These are phyloP conservation scores for Aspergillus campestris DNA, from an alignment of 495 filamentous ascomycete species.

Conservation along the genomic window DNA sequence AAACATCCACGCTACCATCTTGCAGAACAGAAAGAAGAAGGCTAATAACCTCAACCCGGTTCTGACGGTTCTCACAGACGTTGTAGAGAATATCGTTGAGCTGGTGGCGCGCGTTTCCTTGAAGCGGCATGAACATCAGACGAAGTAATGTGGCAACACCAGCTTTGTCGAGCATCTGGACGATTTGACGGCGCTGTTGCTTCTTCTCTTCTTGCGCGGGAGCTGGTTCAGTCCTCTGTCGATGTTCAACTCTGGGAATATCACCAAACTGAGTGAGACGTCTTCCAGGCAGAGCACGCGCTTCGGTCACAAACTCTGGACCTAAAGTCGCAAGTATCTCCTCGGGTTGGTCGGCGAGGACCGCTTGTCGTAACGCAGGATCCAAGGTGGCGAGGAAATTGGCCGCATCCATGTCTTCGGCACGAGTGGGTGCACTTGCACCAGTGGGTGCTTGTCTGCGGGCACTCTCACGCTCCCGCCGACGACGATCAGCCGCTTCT, in stretches of 20 bases:
- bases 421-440: conserved; percentile 38
- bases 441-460: conserved; percentile 52
- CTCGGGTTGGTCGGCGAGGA: conserved; percentile 86
- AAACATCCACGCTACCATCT: conserved; percentile 87
- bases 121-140: conserved; percentile 92
- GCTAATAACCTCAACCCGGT: conserved; percentile 88
- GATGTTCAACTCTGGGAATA: conserved; percentile 35
- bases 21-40: conserved; percentile 91
- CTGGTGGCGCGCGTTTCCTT: conserved; percentile 68
- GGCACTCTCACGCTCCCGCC: conserved; percentile 71
- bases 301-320: conserved; percentile 75
- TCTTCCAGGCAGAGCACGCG: conserved; percentile 59
- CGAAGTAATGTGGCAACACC: conserved; percentile 90
- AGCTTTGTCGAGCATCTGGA: conserved; percentile 95
- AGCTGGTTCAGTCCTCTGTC: conserved; percentile 35
- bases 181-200: conserved; percentile 64
- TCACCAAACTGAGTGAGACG: conserved; percentile 55
- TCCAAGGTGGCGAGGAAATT: conserved; percentile 90
- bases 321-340: conserved; percentile 80
- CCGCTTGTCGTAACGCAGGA: conserved; percentile 71
- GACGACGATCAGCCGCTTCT: conserved; percentile 81
- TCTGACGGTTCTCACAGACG: conserved; percentile 89
- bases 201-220: conserved; percentile 51
- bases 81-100: conserved; percentile 80
- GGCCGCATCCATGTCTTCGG: conserved; percentile 87